phyloP scores from a whole-genome alignment of 2,329 filamentous ascomycete species.

The Parastagonospora nodorum region DNA sequence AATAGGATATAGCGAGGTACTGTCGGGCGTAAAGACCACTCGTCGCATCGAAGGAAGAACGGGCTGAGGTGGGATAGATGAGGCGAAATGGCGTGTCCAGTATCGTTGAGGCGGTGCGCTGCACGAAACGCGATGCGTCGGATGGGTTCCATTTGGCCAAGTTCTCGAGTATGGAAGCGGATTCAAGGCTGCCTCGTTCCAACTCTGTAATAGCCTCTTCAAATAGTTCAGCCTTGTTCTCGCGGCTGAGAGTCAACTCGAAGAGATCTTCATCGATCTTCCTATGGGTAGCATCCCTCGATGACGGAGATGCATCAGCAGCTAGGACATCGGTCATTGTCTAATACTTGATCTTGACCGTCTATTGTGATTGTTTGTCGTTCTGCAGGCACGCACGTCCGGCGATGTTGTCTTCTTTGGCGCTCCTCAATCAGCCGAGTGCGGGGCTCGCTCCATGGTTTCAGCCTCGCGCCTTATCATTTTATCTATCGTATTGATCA shows the following conservation, averaged over 20 bases:
- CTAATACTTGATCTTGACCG: too few species aligned
- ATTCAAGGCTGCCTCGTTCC: slow-evolving; percentile 2
- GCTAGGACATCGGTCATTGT: too few species aligned
- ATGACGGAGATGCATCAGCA: too few species aligned
- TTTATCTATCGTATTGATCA: too few species aligned
- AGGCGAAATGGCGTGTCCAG: slow-evolving; percentile 20
- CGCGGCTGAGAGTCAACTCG: slow-evolving; percentile 4
- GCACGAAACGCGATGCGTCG: slow-evolving; percentile 3
- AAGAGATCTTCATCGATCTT: slow-evolving; percentile 10
- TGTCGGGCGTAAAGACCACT: slow-evolving; percentile 16
- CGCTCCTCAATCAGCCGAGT: too few species aligned
- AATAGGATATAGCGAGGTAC: slow-evolving; percentile 22
- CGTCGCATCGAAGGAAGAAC: slow-evolving; percentile 8
- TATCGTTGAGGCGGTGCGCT: slow-evolving; percentile 11
- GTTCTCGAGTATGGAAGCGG: slow-evolving; percentile 6
- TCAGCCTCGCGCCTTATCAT: too few species aligned
- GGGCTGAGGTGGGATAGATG: slow-evolving; percentile 9
- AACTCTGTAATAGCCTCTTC: slow-evolving; percentile 10
- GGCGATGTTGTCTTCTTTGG: too few species aligned
- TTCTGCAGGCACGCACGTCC: too few species aligned
- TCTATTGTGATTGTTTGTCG: too few species aligned
- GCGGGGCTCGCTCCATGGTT: too few species aligned
- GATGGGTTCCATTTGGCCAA: slow-evolving; percentile 11
- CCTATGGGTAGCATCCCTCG: slow-evolving; percentile 2
- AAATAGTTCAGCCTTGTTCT: slow-evolving; percentile 18